Evolutionary conservation across 805 yeast genomes (phyloP).

Genomic region (Saccharomyces mikatae): DNA sequence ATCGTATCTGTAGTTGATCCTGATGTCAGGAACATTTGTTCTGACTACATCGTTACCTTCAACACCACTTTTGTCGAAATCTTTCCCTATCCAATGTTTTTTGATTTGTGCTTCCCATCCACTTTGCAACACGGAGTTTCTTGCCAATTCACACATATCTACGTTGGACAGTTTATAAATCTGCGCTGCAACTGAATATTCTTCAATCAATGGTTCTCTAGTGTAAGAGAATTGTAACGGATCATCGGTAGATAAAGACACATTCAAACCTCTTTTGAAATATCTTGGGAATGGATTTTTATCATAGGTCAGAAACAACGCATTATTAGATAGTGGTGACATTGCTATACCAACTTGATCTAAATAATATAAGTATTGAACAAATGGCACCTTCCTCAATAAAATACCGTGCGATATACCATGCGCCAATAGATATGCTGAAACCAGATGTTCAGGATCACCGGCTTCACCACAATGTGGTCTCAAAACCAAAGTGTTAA

Average conservation of each 20-base stretch:
- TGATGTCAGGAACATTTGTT: constrained; percentile 88
- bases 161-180: constrained; percentile 89
- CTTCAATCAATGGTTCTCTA: constrained; percentile 94
- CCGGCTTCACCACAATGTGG: constrained; percentile 99
- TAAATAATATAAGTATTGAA: constrained; percentile 85
- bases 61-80: constrained; percentile 51
- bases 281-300: constrained; percentile 91
- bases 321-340: constrained; percentile 97
- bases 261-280: constrained; percentile 89
- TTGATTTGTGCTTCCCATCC: constrained; percentile 88
- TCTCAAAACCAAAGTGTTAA: constrained; percentile 85
- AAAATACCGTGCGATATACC: constrained; percentile 94
- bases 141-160: constrained; percentile 95
- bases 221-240: constrained; percentile 96
- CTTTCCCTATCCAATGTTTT: constrained; percentile 84
- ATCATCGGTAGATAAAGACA: constrained; percentile 92
- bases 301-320: constrained; percentile 89
- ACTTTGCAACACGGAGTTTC: constrained; percentile 84
- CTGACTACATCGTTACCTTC: constrained; percentile 84
- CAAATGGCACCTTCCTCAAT: constrained; percentile 86
- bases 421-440: constrained; percentile 82
- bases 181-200: constrained; percentile 96
- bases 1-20: constrained; percentile 77
- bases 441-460: constrained; percentile 91
- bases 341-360: constrained; percentile 96